Evolutionary conservation across 176 grass and related monocot genomes (phyloP).

Genomic region (Lolium multiflorum): DNA sequence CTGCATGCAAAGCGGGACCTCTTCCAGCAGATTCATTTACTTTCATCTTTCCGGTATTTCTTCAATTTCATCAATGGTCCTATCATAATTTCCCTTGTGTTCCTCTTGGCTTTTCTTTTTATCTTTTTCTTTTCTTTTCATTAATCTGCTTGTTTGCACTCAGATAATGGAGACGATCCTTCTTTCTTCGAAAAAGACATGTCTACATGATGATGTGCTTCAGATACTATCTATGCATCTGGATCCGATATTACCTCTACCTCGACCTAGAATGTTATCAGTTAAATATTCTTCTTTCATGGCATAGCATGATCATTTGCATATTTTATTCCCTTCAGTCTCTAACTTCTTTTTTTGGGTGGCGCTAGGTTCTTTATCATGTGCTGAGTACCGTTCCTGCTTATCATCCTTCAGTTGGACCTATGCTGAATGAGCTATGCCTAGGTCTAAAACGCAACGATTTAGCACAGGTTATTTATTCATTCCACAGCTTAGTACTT

Average conservation of each 20-base stretch:
- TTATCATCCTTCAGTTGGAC: constrained; percentile 78
- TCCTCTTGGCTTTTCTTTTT: constrained; percentile 16
- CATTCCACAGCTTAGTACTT: constrained; percentile 29
- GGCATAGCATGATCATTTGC: constrained; percentile 37
- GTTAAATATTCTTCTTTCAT: constrained; percentile 63
- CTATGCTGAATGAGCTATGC: constrained; percentile 97
- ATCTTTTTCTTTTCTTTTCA: not conserved
- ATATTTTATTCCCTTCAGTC: constrained; percentile 36
- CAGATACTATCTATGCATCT: constrained; percentile 88
- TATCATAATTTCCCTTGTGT: constrained; percentile 24
- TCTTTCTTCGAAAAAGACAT: constrained; percentile 83
- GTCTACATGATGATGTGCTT: constrained; percentile 93
- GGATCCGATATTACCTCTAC: constrained; percentile 97
- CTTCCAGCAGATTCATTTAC: constrained; percentile 99
- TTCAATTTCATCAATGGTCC: constrained; percentile 3
- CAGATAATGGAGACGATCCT: constrained; percentile 84
- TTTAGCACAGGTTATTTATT: constrained; percentile 72
- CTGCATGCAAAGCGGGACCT: constrained; percentile 80
- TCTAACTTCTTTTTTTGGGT: constrained; percentile 27
- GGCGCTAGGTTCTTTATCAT: constrained; percentile 91
- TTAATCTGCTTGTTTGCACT: constrained; percentile 22
- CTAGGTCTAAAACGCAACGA: constrained; percentile 81
- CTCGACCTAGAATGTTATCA: constrained; percentile 93
- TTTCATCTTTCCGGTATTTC: constrained; percentile 90
- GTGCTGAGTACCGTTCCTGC: constrained; percentile 76